phyloP scores from a whole-genome alignment of 306 rosid genomes.

The Inga oerstediana region DNA sequence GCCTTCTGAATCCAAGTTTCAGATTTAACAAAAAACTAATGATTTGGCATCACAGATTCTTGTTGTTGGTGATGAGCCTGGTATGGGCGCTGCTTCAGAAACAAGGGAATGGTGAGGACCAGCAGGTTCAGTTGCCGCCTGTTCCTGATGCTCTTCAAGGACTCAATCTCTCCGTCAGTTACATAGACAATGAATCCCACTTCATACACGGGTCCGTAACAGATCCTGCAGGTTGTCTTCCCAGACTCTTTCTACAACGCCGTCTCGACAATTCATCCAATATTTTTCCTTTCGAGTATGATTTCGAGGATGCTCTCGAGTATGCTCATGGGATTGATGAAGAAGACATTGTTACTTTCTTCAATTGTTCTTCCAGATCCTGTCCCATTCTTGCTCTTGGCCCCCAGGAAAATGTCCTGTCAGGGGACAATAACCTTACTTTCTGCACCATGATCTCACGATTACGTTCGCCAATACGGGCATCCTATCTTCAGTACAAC shows the following conservation, averaged over 20 bases:
- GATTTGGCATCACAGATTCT: not conserved
- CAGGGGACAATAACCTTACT: not conserved
- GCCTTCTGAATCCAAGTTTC: too few relatives aligned
- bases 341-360: constrained; percentile 15
- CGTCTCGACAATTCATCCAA: too few relatives aligned
- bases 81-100: not conserved
- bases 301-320: too few relatives aligned
- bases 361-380: not conserved
- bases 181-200: too few relatives aligned
- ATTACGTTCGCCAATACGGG: not conserved
- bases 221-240: too few relatives aligned
- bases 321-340: too few relatives aligned
- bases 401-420: too few relatives aligned
- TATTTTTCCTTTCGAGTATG: too few relatives aligned
- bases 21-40: not conserved
- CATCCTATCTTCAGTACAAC: fast-evolving
- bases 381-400: not conserved
- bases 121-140: not conserved
- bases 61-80: not conserved
- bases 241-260: too few relatives aligned
- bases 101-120: not conserved
- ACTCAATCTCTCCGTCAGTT: too few relatives aligned
- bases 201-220: too few relatives aligned
- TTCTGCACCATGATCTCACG: constrained; percentile 20
- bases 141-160: not conserved